Base-by-base conservation (phyloP, 2,329 filamentous ascomycete genomes). In the Aureobasidium lini region DNA sequence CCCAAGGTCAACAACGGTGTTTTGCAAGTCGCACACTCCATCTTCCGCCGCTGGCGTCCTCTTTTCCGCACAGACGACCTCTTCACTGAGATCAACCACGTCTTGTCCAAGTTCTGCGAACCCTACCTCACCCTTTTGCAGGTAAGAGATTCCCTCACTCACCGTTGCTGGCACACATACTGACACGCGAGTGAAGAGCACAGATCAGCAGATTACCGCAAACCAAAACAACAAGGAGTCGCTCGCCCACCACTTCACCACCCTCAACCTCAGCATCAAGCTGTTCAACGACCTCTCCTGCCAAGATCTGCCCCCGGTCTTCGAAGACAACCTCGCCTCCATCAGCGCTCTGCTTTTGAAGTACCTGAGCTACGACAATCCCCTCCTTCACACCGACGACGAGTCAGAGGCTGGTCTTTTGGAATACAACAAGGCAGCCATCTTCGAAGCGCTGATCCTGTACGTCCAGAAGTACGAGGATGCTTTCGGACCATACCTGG, bases 381-480 rank as follows among this genome's bases (percentile, higher is more conserved):
- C 86, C n/a, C 73, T 91, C 11, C 79, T 97, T 52, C 84, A 86
- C 62, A 95, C 89, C 28, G 86, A 91, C 67, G 92, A 96, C 66
- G 94, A 97, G n/a, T 81, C 85, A 15, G 94, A 97, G 73, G 84
- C 90, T 13, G 90, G 92, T 28, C 82, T 87, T 31, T 74, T 95
- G 61, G 94, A 99, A 70, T 88, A 84, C 65, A 88, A 94, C 64
- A 95, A 94, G 75, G 90, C 93, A 34, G 92, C 91, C 62, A 96
- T 97, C 57, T 97, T 95, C 73, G 90, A 96, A 68, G 87, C 84
- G 2, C 77, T 99, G 67, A 89, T 93, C 65, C 82, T 99, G 2
- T 97, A 94, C 73, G 89, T 92, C 16, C 86, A 90, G 71, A 99
- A 97, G 75, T 99, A 91, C 72, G 90, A 96, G 70, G 94, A 99